Conservation (phyloP, 2,329 filamentous ascomycete species). For the Colletotrichum liaoningense region DNA sequence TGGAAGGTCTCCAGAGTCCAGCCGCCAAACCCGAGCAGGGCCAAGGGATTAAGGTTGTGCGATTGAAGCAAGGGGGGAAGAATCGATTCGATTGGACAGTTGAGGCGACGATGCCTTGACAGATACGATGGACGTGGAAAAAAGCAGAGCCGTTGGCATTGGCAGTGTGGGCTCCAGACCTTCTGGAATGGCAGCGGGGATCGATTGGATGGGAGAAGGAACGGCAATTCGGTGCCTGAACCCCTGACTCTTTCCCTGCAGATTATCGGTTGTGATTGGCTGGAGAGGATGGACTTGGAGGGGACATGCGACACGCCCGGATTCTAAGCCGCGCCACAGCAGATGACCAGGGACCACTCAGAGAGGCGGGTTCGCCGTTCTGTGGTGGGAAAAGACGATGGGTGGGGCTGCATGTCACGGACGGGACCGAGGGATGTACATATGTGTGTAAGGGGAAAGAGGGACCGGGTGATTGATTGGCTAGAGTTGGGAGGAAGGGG, state of each 20-base stretch:
- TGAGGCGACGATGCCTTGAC: background rate
- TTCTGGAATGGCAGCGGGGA: conserved; percentile 22
- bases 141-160: background rate
- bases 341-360: background rate
- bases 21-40: background rate
- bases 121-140: background rate
- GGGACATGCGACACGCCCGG: conserved; percentile 17
- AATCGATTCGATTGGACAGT: background rate
- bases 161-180: conserved; percentile 11
- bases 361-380: background rate
- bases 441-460: background rate
- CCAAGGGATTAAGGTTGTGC: conserved; percentile 10
- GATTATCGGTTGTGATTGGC: background rate
- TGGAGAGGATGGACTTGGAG: background rate
- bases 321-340: conserved; percentile 14
- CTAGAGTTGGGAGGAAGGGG: background rate
- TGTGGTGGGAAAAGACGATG: conserved; percentile 1
- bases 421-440: conserved; percentile 1
- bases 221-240: background rate
- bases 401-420: background rate
- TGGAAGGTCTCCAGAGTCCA: background rate
- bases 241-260: background rate
- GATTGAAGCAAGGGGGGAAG: background rate
- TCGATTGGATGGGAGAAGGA: background rate
- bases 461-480: background rate